Base-by-base conservation (phyloP, 225 moss, liverwort and hornwort genomes). In the Straminergon stramineum region DNA sequence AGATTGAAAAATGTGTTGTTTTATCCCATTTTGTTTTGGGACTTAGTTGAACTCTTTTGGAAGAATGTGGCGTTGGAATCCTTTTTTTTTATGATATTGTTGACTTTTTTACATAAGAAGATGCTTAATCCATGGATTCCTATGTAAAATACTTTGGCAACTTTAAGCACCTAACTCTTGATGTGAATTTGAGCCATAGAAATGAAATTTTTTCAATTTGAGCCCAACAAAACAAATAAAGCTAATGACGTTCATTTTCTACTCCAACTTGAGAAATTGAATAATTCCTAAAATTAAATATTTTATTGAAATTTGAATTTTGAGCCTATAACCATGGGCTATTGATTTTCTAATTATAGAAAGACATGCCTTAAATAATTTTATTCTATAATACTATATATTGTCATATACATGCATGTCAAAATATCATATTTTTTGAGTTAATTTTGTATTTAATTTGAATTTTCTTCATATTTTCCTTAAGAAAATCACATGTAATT, bases 401-500 rank as follows among this genome's bases (percentile, higher is more conserved):
- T 12, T 21, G 37, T 21, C 4, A 6, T 22, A 21, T 22, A 68
- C 1, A 21, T 3, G 4, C 2, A 2, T 39, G 8, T 39, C 4
- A 13, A 69, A 69, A 39, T 13, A 23, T 6, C 24, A 24, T 24
- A 24, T 24, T 39, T 37, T 39, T 7, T 7, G 10, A 70, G 8
- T 8, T 14, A 23, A 23, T 23, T 11, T 69, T 70, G 20, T 39
- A 39, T 69, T 70, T 70, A 13, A 24, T 70, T 24, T 70, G 1
- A 5, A 70, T 70, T 23, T 24, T 23, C 1, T 39, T 66, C 5
- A 34, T 10, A 17, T 18, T 34, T 66, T 66, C 18, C 2, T 66
- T 10, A 69, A n/a, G 4, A 23, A n/a, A 69, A 7, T 13, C 22
- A n/a, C 2, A 69, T 48, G 0, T 69, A 22, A 68, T 68, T 68